Evolutionary conservation across 192 early-diverging fungal species (phyloP), one percentile per base, ranked within the genome.

Genomic region (Backusella tuberculispora): DNA sequence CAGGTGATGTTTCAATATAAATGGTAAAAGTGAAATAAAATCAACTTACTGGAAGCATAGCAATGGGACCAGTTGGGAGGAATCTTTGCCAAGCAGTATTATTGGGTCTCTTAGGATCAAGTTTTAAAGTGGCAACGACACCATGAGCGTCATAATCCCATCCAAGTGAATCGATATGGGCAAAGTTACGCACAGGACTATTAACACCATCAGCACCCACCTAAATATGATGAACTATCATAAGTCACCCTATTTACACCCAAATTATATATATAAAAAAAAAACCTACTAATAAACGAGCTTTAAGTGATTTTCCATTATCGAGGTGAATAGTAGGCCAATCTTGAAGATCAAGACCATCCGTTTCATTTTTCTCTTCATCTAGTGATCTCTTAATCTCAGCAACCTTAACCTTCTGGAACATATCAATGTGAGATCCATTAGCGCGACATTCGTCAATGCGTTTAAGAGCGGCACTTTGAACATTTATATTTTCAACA

Each of bases 61-160:
- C 96, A 53, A 99, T 89, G 0, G 98, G 96, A 3, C 98, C 98
- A 0, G 93, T 92, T 5, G 97, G 97, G 43, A 99, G 85, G 76
- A 98, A 99, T 66, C 97, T 85, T 85, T 99, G 96, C 90, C 93
- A 99, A 5, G 96, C 96, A 0, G 94, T 92, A 26, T 87, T 80
- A 76, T 94, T 89, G 43, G 76, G 73, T 37, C 66, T 50, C 17
- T 13, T 7, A 1, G 63, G 69, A 66, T 91, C 87, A 15, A 95
- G 46, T 53, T 92, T 78, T 29, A 99, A 74, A 13, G 94, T 97
- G 8, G 94, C 96, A 0, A 98, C 97, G 19, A 99, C 78, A 37
- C 95, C 97, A 56, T 91, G 89, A 43, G 95, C 90, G 42, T 83
- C 79, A 74, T 99, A 99, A 74, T 96, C 92, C 89, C 90, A 96